Evolutionary conservation across 495 filamentous ascomycete genomes (phyloP), one percentile per base, ranked within the genome.

Genomic region (Xylaria flabelliformis): DNA sequence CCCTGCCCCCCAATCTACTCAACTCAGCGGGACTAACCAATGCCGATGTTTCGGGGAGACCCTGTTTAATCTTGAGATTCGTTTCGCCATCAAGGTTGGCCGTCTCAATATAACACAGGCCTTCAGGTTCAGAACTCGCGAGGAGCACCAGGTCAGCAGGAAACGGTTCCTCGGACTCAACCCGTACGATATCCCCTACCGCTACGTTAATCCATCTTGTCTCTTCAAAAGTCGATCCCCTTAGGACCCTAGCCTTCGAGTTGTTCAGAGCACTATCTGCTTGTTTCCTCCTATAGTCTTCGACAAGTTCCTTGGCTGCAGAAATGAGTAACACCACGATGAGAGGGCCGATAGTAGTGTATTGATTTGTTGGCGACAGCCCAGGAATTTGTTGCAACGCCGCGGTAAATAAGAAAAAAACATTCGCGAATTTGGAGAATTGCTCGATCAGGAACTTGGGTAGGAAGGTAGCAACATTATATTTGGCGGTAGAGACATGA

Each of bases 361-460:
- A 99, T 77, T 83, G 85, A 84, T 97, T 98, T 6, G 96, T 99
- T 9, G 96, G 96, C 26, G 94, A 97, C 64, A 99, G 90, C 74
- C 92, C 91, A 19, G 96, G 97, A 75, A 99, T 97, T 79, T 99
- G 97, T 83, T 99, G 97, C 42, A 99, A 82, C 6, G 90, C 91
- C 3, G 97, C 95, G 42, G 97, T 99, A 82, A 99, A 98, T 77
- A 99, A 90, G 91, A 99, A 99, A 86, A 99, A 99, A 74, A 99
- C 80, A 80, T 99, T 99, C 83, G 96, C 97, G 83, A 97, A 98
- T 83, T 97, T 99, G 63, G 94, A 97, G 85, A 99, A 99, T 82
- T 99, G 97, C 78, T 99, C 97, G 82, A 94, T 97, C 26, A 99
- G 85, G 84, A 99, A 99, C 82, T 99, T 99, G 61, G 96, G 95